Conservation (phyloP, 164 flowering plant genomes). For the Aristolochia californica region DNA sequence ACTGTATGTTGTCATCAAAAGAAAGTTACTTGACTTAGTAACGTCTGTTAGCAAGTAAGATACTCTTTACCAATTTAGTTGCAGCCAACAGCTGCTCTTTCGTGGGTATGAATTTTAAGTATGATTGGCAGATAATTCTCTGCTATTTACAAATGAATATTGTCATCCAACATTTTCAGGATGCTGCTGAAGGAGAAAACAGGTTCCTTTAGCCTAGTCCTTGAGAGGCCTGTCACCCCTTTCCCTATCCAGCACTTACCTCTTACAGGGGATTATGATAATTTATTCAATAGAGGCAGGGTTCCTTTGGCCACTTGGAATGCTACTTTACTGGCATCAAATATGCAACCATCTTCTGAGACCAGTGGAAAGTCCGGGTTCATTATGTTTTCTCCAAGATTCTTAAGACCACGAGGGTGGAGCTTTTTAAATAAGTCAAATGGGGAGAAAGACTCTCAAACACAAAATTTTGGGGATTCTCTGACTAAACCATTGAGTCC, state of each 20-base stretch:
- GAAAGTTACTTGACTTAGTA: too few relatives aligned
- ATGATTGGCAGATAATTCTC: too few relatives aligned
- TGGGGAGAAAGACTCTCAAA: constrained; percentile 16
- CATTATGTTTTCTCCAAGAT: constrained; percentile 58
- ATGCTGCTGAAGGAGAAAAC: constrained; percentile 46
- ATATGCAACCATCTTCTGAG: constrained; percentile 33
- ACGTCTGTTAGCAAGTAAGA: too few relatives aligned
- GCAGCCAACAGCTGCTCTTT: too few relatives aligned
- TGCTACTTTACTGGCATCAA: constrained; percentile 30
- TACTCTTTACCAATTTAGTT: too few relatives aligned
- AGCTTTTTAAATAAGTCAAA: constrained; percentile 30
- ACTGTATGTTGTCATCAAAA: too few relatives aligned
- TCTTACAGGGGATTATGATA: constrained; percentile 37
- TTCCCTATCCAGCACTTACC: constrained; percentile 78
- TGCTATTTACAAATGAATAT: too few relatives aligned
- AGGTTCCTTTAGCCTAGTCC: constrained; percentile 60
- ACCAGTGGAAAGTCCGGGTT: constrained; percentile 64
- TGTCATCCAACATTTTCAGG: constrained; percentile 26
- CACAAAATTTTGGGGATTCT: constrained; percentile 7
- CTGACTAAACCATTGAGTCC: constrained; percentile 28
- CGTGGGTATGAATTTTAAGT: too few relatives aligned
- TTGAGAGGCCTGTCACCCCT: constrained; percentile 81
- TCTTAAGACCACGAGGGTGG: constrained; percentile 42
- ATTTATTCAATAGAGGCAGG: constrained; percentile 55
- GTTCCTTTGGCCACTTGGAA: constrained; percentile 70